Percentiles rank a stretch among this genome's conserved stretches.
phyloP scores from a whole-genome alignment of 345 rosid species.

The Excoecaria agallocha region DNA sequence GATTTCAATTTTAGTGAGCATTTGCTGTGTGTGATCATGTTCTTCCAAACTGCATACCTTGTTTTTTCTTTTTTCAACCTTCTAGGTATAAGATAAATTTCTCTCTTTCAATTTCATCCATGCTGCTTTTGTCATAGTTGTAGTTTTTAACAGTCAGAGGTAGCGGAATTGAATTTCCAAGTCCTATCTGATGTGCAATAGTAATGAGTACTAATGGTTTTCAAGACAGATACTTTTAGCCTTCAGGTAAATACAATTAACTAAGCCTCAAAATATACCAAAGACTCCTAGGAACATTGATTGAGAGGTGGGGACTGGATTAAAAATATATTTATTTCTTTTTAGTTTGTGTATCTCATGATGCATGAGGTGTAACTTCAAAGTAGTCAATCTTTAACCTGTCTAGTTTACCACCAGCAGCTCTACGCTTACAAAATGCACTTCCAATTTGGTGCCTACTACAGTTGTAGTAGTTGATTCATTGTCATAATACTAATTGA shows the following conservation, averaged over 20 bases:
- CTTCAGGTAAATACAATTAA: neutral
- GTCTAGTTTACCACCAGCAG: neutral
- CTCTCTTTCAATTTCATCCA: no score
- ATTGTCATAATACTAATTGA: slow-evolving; percentile 1
- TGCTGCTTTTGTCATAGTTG: neutral
- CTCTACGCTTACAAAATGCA: neutral
- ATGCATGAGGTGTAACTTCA: neutral
- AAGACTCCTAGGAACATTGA: neutral
- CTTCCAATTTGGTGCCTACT: neutral
- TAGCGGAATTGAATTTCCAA: neutral
- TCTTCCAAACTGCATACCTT: neutral
- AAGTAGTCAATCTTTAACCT: neutral
- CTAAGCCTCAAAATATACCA: neutral
- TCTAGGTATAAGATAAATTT: no score
- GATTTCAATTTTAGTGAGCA: neutral
- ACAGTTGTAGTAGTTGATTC: neutral
- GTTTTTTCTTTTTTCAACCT: no score
- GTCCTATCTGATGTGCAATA: neutral
- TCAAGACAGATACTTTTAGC: neutral
- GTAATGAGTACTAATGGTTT: neutral
- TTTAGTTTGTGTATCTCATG: neutral
- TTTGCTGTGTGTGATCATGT: neutral
- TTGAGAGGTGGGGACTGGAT: neutral
- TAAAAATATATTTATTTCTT: neutral
- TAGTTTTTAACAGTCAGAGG: neutral